Base-by-base conservation (phyloP, 2,329 filamentous ascomycete species). In the Bertia moriformis region DNA sequence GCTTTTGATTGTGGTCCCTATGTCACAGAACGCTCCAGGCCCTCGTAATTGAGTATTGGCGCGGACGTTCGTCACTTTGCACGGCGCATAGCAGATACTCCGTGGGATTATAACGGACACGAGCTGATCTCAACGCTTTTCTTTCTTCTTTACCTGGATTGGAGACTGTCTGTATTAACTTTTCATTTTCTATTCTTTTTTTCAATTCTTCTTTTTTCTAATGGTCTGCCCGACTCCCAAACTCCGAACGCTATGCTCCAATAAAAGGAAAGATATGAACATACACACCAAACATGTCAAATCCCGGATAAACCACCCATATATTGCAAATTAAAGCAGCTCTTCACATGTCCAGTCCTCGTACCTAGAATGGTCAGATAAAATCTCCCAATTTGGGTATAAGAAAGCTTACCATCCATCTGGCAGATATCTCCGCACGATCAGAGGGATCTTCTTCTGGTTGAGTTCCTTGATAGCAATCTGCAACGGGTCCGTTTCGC, bases 371-470 rank as follows among this genome's bases (percentile, higher is more conserved):
- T 7, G n/a, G 7, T 10, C 22, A 10, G 22, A 10, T n/a, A 29
- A 29, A 29, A 29, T 29, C n/a, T 29, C 24, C 10, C 10, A 29
- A 29, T 10, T 29, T 10, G 24, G n/a, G 10, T 29, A 29, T 13
- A 35, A 13, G 32, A 10, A 14, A 22, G 20, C 84, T 69, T 70
- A 93, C 85, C 76, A 94, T 66, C 91, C 91, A 64, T 98, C 91
- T 17, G 91, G 91, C 56, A 98, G 73, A 64, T 96, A 98, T 55
- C 91, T 77, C 58, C 91, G 77, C 46, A 98, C 84, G 41, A 98
- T 91, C 44, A 98, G 63, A 18, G 91, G 91, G 40, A 98, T 94
- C 73, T 98, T 98, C 74, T 96, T 96, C 67, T 96, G 88, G 46
- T 85, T 78, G 57, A 98, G 68, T 64, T 98, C 91, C 65, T 96